These are phyloP conservation scores for Smallanthus sonchifolius DNA, from an alignment of 129 eudicot species.

Conservation along the genomic window DNA sequence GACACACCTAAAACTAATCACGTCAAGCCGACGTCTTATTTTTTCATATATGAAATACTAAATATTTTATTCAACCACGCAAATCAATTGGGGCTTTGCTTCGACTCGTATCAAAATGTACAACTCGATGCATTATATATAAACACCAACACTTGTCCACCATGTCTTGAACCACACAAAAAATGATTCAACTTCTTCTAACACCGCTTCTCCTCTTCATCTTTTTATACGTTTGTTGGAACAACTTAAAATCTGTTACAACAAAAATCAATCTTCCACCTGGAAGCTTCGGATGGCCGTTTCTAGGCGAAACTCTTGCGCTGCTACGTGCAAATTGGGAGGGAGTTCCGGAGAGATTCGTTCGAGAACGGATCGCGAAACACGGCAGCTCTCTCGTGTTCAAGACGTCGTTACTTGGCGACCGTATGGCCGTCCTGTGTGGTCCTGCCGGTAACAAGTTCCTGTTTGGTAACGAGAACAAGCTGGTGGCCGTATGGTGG, in stretches of 20 bases:
- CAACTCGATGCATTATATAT: background rate
- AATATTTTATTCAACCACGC: no score
- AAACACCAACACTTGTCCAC: background rate
- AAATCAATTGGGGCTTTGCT: no score
- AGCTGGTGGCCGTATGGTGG: constrained; percentile 21
- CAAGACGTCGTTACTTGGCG: constrained; percentile 21
- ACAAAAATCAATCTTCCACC: constrained; percentile 16
- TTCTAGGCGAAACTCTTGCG: constrained; percentile 15
- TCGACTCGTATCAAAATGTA: background rate
- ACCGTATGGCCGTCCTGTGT: constrained; percentile 7
- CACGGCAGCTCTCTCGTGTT: constrained; percentile 17
- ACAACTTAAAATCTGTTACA: background rate
- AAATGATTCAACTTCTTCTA: constrained; percentile 1
- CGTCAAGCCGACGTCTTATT: no score
- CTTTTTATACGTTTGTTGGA: background rate
- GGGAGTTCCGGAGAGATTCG: constrained; percentile 28
- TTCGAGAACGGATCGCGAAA: constrained; percentile 20
- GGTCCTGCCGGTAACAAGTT: constrained; percentile 27
- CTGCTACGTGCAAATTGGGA: constrained; percentile 7
- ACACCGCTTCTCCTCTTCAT: background rate
- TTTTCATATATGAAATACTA: no score
- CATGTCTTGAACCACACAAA: background rate
- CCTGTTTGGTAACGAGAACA: constrained; percentile 17
- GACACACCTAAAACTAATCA: no score
- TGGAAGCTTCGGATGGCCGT: constrained; percentile 26